These are phyloP conservation scores for Chytriomyces hyalinus DNA, from an alignment of 192 early-diverging fungal genomes.

Conservation along the genomic window DNA sequence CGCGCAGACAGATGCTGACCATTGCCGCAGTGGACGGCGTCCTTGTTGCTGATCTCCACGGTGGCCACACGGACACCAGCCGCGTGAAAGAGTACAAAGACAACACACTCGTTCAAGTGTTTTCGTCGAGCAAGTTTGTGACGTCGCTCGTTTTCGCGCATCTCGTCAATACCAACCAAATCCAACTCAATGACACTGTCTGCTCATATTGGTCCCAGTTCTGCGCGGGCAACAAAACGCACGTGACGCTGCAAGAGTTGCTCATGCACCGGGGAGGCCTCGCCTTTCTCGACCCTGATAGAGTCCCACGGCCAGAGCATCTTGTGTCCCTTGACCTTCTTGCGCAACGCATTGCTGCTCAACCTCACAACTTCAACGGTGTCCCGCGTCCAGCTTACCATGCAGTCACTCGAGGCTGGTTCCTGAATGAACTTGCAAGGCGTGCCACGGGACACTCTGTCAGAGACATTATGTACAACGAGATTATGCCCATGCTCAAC, in stretches of 20 bases:
- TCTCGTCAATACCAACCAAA: slow-evolving; percentile 60
- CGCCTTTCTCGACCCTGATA: slow-evolving; percentile 55
- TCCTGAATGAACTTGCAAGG: slow-evolving; percentile 74
- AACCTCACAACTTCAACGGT: slow-evolving; percentile 72
- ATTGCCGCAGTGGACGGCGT: slow-evolving; percentile 52
- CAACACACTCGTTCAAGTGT: slow-evolving; percentile 68
- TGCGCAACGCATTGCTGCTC: slow-evolving; percentile 56
- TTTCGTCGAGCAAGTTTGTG: slow-evolving; percentile 67
- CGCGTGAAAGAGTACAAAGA: slow-evolving; percentile 51
- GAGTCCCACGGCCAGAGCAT: slow-evolving; percentile 50
- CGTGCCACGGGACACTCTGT: slow-evolving; percentile 66
- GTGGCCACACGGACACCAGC: slow-evolving; percentile 61
- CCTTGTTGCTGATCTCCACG: slow-evolving; percentile 64
- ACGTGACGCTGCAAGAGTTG: slow-evolving; percentile 68
- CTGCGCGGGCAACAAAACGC: slow-evolving; percentile 68
- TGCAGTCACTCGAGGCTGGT: slow-evolving; percentile 71
- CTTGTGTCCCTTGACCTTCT: slow-evolving; percentile 58
- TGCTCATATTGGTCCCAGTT: slow-evolving; percentile 77
- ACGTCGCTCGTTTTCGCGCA: slow-evolving; percentile 59
- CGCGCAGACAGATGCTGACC: not conserved
- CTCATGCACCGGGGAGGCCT: slow-evolving; percentile 72
- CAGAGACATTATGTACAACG: slow-evolving; percentile 63
- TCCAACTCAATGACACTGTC: slow-evolving; percentile 60
- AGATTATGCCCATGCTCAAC: slow-evolving; percentile 52
- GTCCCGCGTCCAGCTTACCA: slow-evolving; percentile 59